Base-by-base conservation (phyloP, 2,329 filamentous ascomycete genomes). In the Sordariomycetes sp. region DNA sequence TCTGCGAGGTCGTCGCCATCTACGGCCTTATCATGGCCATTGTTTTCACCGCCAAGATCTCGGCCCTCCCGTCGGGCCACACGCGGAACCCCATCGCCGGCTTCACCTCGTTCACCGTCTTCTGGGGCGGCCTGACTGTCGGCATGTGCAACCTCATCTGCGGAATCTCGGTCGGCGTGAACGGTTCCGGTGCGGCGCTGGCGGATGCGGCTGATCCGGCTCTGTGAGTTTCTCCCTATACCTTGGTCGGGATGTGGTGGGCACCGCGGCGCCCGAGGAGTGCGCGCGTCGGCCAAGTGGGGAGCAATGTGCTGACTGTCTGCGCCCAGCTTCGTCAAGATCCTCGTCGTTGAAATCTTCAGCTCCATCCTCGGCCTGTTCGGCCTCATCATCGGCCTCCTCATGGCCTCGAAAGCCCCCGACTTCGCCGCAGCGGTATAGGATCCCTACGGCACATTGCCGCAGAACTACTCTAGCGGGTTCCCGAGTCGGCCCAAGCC, bases 11-110 rank as follows among this genome's bases (percentile, higher is more conserved):
- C 68, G 94, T 99, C 67, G 94, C 94, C 73, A 99, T 99, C 72
- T 99, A 99, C 80, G 95, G 95, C 66, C 92, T 99, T 74, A 99
- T 99, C 75, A 99, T 99, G 90, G 87, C 91, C 66, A 99, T 99
- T 70, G 88, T 99, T 66, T 97, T 97, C 77, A 95, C 91, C 52
- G 81, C 91, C 61, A 95, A 96, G 73, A 75, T 99, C 65, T 80
- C 81, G 64, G 71, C 79, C 58, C 80, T 94, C 34, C 68, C 76
- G 51, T 79, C 79, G 58, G 81, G 85, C 45, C 78, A 79, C 20
- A 72, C 90, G 34, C 87, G 86, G 74, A 86, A 86, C 13, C 83
- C 81, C 56, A 84, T 82, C 69, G 89, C 90, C 67, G 94, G 92
- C 76, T 99, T 95, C 70, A 96, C 91, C 25, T 94, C 94, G 62